phyloP scores from a whole-genome alignment of 352 stramenopile genomes.

The Globisporangium echinulatum region DNA sequence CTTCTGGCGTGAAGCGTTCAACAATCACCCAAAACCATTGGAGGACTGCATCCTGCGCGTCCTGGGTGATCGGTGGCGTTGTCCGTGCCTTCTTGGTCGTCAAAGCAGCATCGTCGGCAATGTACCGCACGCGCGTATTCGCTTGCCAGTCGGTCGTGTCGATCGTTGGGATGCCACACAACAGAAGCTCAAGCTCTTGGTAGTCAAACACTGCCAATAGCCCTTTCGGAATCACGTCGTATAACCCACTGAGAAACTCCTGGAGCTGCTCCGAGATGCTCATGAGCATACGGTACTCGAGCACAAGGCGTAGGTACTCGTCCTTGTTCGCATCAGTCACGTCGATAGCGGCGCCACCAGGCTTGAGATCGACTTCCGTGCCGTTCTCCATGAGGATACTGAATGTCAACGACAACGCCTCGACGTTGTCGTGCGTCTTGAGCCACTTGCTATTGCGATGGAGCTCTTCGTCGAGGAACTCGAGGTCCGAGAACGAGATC shows the following conservation, averaged over 20 bases:
- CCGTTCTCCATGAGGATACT: conserved; percentile 57
- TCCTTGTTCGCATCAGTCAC: conserved; percentile 96
- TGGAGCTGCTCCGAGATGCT: conserved; percentile 58
- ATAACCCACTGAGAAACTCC: conserved; percentile 61
- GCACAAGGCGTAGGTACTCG: conserved; percentile 80
- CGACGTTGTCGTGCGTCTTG: conserved; percentile 45
- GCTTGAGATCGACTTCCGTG: conserved; percentile 87
- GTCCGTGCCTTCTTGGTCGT: background rate
- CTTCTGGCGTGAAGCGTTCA: conserved; percentile 47
- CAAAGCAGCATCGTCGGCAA: conserved; percentile 21
- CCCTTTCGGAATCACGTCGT: conserved; percentile 64
- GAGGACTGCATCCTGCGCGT: conserved; percentile 45
- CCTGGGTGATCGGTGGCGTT: background rate
- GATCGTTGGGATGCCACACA: conserved; percentile 70
- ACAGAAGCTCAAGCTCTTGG: conserved; percentile 72
- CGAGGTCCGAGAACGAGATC: conserved; percentile 72
- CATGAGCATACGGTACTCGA: conserved; percentile 74
- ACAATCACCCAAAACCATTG: conserved; percentile 73
- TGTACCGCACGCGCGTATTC: conserved; percentile 59
- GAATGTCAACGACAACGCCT: conserved; percentile 60
- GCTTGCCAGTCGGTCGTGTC: conserved; percentile 55
- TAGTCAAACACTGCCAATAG: conserved; percentile 73
- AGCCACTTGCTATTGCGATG: conserved; percentile 66
- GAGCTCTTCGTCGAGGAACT: conserved; percentile 68
- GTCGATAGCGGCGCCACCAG: conserved; percentile 84